Base-by-base conservation (phyloP, 768 basidiomycete genomes). In the Hydnum rufescens region DNA sequence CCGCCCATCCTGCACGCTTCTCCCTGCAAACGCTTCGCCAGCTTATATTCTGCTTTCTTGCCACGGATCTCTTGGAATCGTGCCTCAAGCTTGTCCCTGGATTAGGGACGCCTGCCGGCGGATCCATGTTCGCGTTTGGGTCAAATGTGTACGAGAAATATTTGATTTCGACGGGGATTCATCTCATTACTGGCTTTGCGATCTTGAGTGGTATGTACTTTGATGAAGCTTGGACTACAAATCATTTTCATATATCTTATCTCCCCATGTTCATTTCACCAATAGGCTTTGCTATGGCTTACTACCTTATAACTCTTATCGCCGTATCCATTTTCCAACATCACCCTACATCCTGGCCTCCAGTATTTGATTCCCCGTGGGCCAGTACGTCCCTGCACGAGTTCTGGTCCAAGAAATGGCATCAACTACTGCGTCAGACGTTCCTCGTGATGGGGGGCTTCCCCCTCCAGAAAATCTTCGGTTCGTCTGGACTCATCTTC, bases 371-470 rank as follows among this genome's bases (percentile, higher is more conserved):
- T 29, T 16, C 19, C 18, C 55, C 55, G 13, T 49, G 28, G 53
- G 18, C 48, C 8, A 19, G 48, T 6, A 47, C 29, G 1, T 56
- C 39, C 30, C 32, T 55, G 31, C 55, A 55, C 42, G 39, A 47
- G 23, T 55, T 55, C 31, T 55, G 55, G 55, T 55, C 53, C 30
- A 34, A 23, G n/a, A 30, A 39, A 30, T 55, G 55, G 55, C 55
- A 55, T 42, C 55, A 55, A 50, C 25, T 55, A n/a, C 55, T 55
- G 23, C 55, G 55, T 32, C 51, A 30, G 19, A 55, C 55, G 3
- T 55, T 55, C 34, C 43, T 55, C 29, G 31, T 55, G 13, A 54
- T 42, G 19, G 51, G 51, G n/a, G 55, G 55, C 3, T 53, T 39
- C 43, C 55, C 55, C 5, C 44, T 55, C 32, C 26, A 28, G 30